A percentile compares a stretch with the other conserved stretches of the same genome.
These are phyloP conservation scores for Pyrenochaeta sp. DNA, from an alignment of 2,329 filamentous ascomycete genomes.

Conservation along the genomic window DNA sequence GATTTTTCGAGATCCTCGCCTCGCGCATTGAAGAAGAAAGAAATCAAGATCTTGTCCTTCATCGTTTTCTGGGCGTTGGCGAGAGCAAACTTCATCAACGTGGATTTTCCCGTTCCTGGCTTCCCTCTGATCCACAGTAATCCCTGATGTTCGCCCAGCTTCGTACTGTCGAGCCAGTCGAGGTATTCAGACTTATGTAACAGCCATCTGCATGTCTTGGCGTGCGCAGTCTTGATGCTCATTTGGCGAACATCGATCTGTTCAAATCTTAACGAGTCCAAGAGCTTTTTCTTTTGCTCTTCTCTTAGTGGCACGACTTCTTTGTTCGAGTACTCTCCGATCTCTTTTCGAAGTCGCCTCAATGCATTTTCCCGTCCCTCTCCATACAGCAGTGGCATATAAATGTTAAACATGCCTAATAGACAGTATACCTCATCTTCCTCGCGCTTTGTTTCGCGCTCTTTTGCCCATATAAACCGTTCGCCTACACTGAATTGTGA, in stretches of 20 bases:
- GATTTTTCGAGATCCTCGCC: conserved; percentile 20
- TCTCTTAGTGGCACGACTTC: too few species aligned
- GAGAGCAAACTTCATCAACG: conserved; percentile 45
- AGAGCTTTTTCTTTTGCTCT: background rate
- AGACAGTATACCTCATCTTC: too few species aligned
- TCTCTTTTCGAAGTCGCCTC: too few species aligned
- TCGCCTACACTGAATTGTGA: too few species aligned
- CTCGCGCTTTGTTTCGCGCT: too few species aligned
- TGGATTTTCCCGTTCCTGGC: conserved; percentile 48
- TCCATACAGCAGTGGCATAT: too few species aligned
- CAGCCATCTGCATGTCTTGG: conserved; percentile 51
- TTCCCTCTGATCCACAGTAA: conserved; percentile 48
- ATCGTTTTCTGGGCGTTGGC: conserved; percentile 17
- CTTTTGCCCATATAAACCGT: background rate
- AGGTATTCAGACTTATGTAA: conserved; percentile 41
- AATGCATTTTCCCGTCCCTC: too few species aligned
- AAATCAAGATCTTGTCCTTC: conserved; percentile 13
- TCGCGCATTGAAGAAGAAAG: conserved; percentile 30
- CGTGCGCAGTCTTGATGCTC: conserved; percentile 48
- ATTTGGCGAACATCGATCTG: conserved; percentile 49
- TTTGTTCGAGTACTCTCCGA: too few species aligned
- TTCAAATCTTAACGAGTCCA: conserved; percentile 45
- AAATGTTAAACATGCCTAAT: too few species aligned
- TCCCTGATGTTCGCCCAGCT: conserved; percentile 28
- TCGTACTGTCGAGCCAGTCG: conserved; percentile 46